Evolutionary conservation across 108 stramenopile genomes (phyloP).

Genomic region (Nitzschia palea): DNA sequence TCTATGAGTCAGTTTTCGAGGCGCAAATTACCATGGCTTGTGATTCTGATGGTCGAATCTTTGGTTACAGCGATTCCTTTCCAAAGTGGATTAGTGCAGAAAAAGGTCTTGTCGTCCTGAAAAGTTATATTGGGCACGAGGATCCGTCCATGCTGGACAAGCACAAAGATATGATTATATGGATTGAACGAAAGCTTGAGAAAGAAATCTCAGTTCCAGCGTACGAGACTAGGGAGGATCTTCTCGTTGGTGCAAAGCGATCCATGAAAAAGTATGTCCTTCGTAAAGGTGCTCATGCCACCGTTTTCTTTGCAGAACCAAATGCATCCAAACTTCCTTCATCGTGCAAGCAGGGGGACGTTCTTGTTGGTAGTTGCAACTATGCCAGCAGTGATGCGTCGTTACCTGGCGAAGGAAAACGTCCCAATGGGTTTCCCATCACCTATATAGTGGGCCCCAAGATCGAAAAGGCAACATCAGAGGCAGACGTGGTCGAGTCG

Average conservation of each 20-base stretch:
- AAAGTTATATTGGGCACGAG: conserved; percentile 49
- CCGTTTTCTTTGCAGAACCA: conserved; percentile 46
- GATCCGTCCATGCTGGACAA: conserved; percentile 39
- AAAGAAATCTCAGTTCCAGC: conserved; percentile 37
- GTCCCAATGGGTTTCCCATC: conserved; percentile 47
- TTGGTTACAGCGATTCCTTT: conserved; percentile 50
- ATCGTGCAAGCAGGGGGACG: conserved; percentile 41
- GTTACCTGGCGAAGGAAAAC: conserved; percentile 47
- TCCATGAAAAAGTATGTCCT: conserved; percentile 38
- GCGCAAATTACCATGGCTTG: conserved; percentile 63
- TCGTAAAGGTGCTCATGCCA: conserved; percentile 26
- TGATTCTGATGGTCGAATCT: conserved; percentile 55
- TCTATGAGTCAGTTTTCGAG: conserved; percentile 72
- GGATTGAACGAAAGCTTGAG: conserved; percentile 48
- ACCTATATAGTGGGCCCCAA: conserved; percentile 38
- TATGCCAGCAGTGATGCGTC: conserved; percentile 23
- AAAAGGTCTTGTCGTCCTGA: conserved; percentile 45
- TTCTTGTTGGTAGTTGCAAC: conserved; percentile 30
- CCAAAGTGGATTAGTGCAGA: conserved; percentile 41
- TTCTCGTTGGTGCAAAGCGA: conserved; percentile 29
- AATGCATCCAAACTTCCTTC: conserved; percentile 33
- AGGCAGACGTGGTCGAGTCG: conserved; percentile 16
- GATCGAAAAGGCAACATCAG: conserved; percentile 19
- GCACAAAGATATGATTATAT: conserved; percentile 40
- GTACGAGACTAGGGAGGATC: conserved; percentile 37